Conservation (phyloP, 805 yeast genomes). For the Wickerhamomyces bisporus region DNA sequence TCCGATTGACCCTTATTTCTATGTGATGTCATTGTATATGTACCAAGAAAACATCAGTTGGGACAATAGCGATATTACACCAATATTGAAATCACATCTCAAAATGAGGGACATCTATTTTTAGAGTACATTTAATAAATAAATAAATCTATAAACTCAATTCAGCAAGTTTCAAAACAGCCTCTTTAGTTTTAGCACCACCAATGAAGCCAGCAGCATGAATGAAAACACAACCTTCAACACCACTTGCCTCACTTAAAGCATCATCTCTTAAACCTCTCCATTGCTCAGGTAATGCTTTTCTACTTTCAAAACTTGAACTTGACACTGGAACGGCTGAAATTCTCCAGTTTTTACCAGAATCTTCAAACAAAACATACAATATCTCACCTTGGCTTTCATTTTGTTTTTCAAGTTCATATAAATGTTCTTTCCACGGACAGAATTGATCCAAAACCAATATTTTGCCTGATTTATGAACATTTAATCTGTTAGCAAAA, state of each 20-base stretch:
- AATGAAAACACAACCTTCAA: slow-evolving; percentile 82
- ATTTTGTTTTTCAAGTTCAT: slow-evolving; percentile 59
- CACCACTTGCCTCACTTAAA: slow-evolving; percentile 67
- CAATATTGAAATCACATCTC: no score
- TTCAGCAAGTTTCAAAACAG: slow-evolving; percentile 70
- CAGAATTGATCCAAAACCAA: slow-evolving; percentile 70
- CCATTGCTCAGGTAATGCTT: slow-evolving; percentile 85
- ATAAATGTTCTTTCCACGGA: slow-evolving; percentile 95
- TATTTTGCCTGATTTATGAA: slow-evolving; percentile 68
- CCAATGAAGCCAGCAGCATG: slow-evolving; percentile 98
- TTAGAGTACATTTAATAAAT: background rate
- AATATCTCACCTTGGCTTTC: slow-evolving; percentile 50
- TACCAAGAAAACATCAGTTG: no score
- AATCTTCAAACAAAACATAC: slow-evolving; percentile 78
- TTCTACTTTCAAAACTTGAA: slow-evolving; percentile 77
- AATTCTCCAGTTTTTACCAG: slow-evolving; percentile 73
- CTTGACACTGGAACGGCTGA: slow-evolving; percentile 85
- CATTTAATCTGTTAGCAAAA: slow-evolving; percentile 48
- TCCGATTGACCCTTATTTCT: no score
- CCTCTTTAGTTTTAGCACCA: slow-evolving; percentile 78
- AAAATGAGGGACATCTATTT: no score
- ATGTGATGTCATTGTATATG: no score
- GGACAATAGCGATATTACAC: no score
- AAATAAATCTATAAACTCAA: slow-evolving; percentile 26
- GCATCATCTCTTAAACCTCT: slow-evolving; percentile 93